These are phyloP conservation scores for Cladosporium sp. DNA, from an alignment of 2,329 filamentous ascomycete species.

Conservation along the genomic window DNA sequence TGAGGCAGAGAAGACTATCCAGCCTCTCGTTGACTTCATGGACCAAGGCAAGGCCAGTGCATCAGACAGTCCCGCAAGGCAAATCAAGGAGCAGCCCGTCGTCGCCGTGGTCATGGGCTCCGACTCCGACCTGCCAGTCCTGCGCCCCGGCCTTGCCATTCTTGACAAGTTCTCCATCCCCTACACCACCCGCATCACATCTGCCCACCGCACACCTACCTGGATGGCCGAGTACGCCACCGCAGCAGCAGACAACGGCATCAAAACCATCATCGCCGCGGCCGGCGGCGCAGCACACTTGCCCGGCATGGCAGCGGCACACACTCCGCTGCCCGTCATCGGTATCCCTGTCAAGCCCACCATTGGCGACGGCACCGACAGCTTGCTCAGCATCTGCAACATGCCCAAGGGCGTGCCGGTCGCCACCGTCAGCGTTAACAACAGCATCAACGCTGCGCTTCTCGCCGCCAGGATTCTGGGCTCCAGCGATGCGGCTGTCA, in stretches of 20 bases:
- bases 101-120: conserved; percentile 83
- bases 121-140: conserved; percentile 68
- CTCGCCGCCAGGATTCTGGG: conserved; percentile 43
- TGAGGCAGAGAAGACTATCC: conserved; percentile 63
- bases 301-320: conserved; percentile 49
- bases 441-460: conserved; percentile 44
- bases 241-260: conserved; percentile 32
- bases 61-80: conserved; percentile 39
- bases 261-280: conserved; percentile 47
- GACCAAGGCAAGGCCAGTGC: conserved; percentile 49
- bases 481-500: conserved; percentile 50
- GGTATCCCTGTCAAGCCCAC: conserved; percentile 49
- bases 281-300: conserved; percentile 49
- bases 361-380: conserved; percentile 48
- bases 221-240: conserved; percentile 45
- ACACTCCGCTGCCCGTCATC: conserved; percentile 49
- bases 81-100: conserved; percentile 46
- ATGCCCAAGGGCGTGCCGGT: conserved; percentile 47
- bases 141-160: conserved; percentile 62
- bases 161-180: conserved; percentile 68
- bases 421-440: conserved; percentile 43
- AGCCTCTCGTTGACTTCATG: conserved; percentile 64
- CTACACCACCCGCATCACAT: conserved; percentile 70
- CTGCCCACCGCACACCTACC: conserved; percentile 56
- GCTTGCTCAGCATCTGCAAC: conserved; percentile 48